A percentile compares a stretch with the other conserved stretches of the same genome.
phyloP scores from a whole-genome alignment of 148 eudicot genomes.

The Selenicereus undatus region DNA sequence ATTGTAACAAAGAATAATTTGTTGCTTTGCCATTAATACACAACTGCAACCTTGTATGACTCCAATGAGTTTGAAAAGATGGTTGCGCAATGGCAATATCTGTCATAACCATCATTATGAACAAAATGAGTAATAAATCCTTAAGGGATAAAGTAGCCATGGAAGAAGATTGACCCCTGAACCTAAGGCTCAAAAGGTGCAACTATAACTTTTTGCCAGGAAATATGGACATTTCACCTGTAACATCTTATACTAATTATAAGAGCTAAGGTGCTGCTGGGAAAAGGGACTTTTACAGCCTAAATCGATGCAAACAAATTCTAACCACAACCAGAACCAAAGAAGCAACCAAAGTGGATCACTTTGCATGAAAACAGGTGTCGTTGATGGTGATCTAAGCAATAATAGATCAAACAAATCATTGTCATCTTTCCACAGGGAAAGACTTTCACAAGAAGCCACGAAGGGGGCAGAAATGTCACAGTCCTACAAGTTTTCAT shows the following conservation, averaged over 20 bases:
- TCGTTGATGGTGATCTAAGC: neutral
- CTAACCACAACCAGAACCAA: neutral
- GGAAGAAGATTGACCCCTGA: neutral
- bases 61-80: conserved; percentile 33
- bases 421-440: neutral
- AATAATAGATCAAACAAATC: neutral
- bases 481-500: neutral
- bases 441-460: neutral
- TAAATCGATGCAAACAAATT: neutral
- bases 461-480: neutral
- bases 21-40: conserved; percentile 28
- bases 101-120: conserved; percentile 34
- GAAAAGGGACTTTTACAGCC: neutral
- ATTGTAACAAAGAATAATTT: conserved; percentile 23
- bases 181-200: neutral
- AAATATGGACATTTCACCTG: neutral
- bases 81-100: conserved; percentile 77
- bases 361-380: neutral
- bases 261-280: neutral
- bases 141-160: neutral
- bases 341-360: neutral
- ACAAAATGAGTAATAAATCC: conserved; percentile 7
- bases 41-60: conserved; percentile 34
- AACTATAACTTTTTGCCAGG: neutral
- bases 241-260: neutral